phyloP scores from a whole-genome alignment of 176 grass and related monocot species.

The Phragmites australis region DNA sequence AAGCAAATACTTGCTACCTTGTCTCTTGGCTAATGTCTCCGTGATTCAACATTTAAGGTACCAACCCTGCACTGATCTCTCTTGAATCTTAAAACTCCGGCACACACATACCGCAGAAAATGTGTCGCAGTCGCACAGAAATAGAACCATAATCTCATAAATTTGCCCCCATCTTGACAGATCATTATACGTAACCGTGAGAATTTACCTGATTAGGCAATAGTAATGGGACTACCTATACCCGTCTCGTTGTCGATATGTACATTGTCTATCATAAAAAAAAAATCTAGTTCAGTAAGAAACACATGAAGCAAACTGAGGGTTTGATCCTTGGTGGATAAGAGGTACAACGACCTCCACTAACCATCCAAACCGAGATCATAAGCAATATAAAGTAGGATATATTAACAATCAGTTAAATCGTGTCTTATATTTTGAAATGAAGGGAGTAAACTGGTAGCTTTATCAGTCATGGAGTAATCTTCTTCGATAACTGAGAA shows the following conservation, averaged over 20 bases:
- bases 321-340: too few species aligned
- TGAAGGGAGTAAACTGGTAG: background rate
- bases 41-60: background rate
- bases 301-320: too few species aligned
- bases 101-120: background rate
- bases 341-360: too few species aligned
- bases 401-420: too few species aligned
- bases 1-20: slow-evolving; percentile 8
- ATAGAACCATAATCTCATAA: background rate
- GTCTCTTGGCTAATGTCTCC: background rate
- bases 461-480: background rate
- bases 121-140: background rate
- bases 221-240: too few species aligned
- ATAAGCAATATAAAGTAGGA: too few species aligned
- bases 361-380: too few species aligned
- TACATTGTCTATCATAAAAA: too few species aligned
- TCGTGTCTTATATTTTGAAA: too few species aligned
- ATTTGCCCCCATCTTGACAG: background rate
- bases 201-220: too few species aligned
- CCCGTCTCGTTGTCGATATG: too few species aligned
- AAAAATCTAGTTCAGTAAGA: too few species aligned
- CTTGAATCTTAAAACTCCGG: background rate
- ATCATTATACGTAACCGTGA: background rate
- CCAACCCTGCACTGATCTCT: background rate
- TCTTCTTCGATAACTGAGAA: background rate